Evolutionary conservation across 1,284 basidiomycete species (phyloP).

Genomic region (Ganoderma boninense): DNA sequence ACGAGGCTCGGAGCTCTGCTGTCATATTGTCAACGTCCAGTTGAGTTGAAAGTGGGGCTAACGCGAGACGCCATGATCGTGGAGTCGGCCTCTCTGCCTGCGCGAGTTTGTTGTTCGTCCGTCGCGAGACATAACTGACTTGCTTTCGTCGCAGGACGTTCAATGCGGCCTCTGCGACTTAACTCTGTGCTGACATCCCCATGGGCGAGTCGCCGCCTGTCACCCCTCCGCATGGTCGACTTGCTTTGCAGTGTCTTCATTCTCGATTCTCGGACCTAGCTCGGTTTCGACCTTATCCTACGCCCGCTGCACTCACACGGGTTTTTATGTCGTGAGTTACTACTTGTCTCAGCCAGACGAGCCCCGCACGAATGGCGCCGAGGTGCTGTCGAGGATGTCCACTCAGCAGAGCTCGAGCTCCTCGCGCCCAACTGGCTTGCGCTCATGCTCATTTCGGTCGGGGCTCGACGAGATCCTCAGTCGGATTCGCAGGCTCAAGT

Average conservation of each 20-base stretch:
- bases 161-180: not conserved
- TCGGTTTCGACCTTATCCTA: not conserved
- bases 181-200: not conserved
- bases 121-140: not conserved
- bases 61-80: not conserved
- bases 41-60: not conserved
- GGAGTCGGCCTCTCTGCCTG: not conserved
- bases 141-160: not conserved
- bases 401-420: too few species aligned
- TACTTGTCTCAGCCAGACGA: not conserved
- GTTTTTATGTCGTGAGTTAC: not conserved
- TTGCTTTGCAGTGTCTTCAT: not conserved
- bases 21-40: not conserved
- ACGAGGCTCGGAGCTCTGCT: not conserved
- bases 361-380: too few species aligned
- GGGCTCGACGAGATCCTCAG: too few species aligned
- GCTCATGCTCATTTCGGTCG: too few species aligned
- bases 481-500: too few species aligned
- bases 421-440: not conserved
- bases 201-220: not conserved
- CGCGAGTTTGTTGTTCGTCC: not conserved
- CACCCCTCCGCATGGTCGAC: not conserved
- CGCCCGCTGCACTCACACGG: not conserved
- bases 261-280: not conserved
- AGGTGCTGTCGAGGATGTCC: too few species aligned